Percentiles rank a stretch among this genome's conserved stretches.
These are phyloP conservation scores for Venturia carpophila DNA, from an alignment of 2,329 filamentous ascomycete species.

Conservation along the genomic window DNA sequence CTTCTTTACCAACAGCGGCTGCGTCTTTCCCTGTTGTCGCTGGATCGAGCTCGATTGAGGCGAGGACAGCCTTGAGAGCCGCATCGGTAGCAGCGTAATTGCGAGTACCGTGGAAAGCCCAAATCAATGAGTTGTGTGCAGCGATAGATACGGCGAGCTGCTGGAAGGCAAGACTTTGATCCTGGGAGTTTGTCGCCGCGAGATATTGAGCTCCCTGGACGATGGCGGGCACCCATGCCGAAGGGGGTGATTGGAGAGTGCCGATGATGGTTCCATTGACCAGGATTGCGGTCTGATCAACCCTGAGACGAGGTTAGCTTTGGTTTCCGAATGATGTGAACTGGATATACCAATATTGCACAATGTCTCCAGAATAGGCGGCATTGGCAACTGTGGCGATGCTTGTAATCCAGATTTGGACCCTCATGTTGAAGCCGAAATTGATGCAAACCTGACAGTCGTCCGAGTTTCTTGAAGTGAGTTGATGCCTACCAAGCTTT, in stretches of 20 bases:
- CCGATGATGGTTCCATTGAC: conserved; percentile 25
- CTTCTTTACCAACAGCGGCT: conserved; percentile 22
- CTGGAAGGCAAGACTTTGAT: conserved; percentile 25
- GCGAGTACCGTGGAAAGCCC: conserved; percentile 27
- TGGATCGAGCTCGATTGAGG: conserved; percentile 23
- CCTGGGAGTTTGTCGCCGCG: conserved; percentile 23
- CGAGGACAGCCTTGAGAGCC: conserved; percentile 22
- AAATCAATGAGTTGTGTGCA: conserved; percentile 26
- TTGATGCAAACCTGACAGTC: not conserved
- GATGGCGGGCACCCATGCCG: conserved; percentile 26
- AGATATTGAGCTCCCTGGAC: conserved; percentile 26
- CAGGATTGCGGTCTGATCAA: conserved; percentile 23
- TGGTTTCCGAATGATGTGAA: not conserved
- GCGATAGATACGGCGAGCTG: conserved; percentile 28
- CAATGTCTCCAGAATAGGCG: conserved; percentile 23
- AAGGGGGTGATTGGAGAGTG: conserved; percentile 25
- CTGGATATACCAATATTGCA: conserved; percentile 23
- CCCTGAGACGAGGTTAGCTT: conserved; percentile 20
- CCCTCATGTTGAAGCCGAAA: not conserved
- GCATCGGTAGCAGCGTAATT: conserved; percentile 25
- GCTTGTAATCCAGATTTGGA: not conserved
- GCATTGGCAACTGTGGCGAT: conserved; percentile 17
- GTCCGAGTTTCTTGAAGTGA: not conserved
- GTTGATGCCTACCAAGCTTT: not conserved
- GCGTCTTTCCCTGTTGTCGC: conserved; percentile 21